phyloP scores from a whole-genome alignment of 2,329 filamentous ascomycete genomes.

The Phialemoniopsis sp. region DNA sequence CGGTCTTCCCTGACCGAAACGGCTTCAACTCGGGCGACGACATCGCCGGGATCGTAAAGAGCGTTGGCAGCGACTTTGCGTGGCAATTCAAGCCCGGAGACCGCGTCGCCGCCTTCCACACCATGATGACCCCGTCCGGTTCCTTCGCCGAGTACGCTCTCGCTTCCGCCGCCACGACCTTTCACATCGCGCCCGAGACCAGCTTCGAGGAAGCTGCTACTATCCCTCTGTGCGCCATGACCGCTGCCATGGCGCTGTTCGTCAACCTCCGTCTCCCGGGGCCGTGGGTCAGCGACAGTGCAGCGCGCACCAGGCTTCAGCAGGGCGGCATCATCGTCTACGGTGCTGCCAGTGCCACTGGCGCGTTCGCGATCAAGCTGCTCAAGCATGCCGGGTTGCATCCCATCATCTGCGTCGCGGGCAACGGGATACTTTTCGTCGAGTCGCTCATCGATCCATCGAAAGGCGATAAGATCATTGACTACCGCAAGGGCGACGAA shows the following conservation, averaged over 20 bases:
- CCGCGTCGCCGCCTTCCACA: conserved; percentile 42
- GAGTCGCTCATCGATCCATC: conserved; percentile 42
- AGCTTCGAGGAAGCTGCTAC: conserved; percentile 54
- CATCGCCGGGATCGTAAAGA: conserved; percentile 10
- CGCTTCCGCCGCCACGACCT: conserved; percentile 50
- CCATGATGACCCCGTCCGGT: conserved; percentile 46
- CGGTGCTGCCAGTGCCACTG: conserved; percentile 34
- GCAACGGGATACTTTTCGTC: conserved; percentile 44
- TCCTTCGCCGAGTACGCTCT: conserved; percentile 60
- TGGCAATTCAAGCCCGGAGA: conserved; percentile 27
- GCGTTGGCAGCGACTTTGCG: conserved; percentile 9
- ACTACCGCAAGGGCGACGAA: conserved; percentile 55
- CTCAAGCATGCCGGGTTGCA: conserved; percentile 47
- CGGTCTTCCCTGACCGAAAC: not conserved
- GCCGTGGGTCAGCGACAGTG: conserved; percentile 36
- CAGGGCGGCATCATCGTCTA: conserved; percentile 39
- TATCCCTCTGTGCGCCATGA: conserved; percentile 51
- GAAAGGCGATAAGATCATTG: conserved; percentile 50
- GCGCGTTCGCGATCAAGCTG: conserved; percentile 4
- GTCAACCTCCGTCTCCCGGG: conserved; percentile 38
- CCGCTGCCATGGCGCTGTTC: conserved; percentile 47
- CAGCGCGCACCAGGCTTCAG: no score
- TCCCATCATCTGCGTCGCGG: conserved; percentile 57
- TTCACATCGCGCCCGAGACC: conserved; percentile 43
- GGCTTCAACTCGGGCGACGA: conserved; percentile 11